Conservation (phyloP, 2,329 filamentous ascomycete species). For the Bipolaris zeicola region DNA sequence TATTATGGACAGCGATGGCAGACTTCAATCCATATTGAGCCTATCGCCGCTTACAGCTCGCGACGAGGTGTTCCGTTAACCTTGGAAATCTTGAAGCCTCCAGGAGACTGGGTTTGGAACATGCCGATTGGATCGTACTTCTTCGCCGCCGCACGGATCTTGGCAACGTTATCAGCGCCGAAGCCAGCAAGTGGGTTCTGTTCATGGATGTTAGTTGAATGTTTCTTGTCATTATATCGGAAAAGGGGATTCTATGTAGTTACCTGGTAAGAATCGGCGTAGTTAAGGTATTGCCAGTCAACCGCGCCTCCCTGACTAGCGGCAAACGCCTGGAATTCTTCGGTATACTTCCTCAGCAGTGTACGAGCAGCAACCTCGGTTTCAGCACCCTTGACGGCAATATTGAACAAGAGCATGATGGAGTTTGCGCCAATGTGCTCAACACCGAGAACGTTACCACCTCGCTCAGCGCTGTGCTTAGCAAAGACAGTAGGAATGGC, state of each 20-base stretch:
- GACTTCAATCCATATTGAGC: not conserved
- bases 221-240: not conserved
- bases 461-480: conserved; percentile 23
- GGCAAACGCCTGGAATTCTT: conserved; percentile 21
- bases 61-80: conserved; percentile 3
- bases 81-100: conserved; percentile 51
- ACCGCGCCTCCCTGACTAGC: conserved; percentile 17
- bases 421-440: conserved; percentile 24
- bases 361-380: conserved; percentile 18
- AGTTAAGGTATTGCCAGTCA: conserved; percentile 41
- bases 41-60: not conserved
- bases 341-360: conserved; percentile 15
- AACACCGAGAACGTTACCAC: conserved; percentile 37
- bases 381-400: conserved; percentile 24
- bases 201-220: conserved; percentile 22
- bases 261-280: conserved; percentile 40
- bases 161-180: conserved; percentile 45
- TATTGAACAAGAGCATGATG: conserved; percentile 28
- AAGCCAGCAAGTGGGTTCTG: conserved; percentile 50
- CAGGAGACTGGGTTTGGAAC: conserved; percentile 50
- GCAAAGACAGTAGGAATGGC: conserved; percentile 24
- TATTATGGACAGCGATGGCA: too few species aligned
- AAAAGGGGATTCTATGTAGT: not conserved
- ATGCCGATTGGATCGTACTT: conserved; percentile 50
- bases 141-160: conserved; percentile 39